Evolutionary conservation across 176 grass and related monocot species (phyloP).

Genomic region (Triticum aestivum): DNA sequence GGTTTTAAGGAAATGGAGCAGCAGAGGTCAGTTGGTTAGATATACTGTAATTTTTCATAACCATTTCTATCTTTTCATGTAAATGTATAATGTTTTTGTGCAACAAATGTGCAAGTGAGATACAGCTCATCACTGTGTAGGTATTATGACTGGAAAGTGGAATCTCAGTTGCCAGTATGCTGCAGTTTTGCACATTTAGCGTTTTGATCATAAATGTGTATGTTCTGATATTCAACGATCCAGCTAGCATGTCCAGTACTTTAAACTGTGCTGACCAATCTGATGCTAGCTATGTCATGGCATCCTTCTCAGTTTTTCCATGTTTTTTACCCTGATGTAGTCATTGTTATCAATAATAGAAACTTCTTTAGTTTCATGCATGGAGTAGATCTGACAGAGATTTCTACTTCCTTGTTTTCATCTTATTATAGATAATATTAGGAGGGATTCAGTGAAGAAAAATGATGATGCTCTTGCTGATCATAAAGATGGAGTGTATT

Average conservation of each 20-base stretch:
- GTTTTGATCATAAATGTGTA: neutral
- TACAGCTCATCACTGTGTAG: neutral
- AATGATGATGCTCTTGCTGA: conserved; percentile 41
- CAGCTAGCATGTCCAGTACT: neutral
- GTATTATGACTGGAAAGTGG: neutral
- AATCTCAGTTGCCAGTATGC: neutral
- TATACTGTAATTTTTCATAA: neutral
- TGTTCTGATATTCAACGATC: neutral
- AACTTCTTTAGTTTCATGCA: conserved; percentile 11
- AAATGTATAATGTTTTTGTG: neutral
- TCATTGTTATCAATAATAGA: neutral
- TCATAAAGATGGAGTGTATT: conserved; percentile 45
- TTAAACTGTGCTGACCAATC: neutral
- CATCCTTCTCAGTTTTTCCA: neutral
- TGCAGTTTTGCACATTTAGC: conserved; percentile 1
- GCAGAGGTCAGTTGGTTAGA: conserved; percentile 34
- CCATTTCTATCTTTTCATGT: neutral
- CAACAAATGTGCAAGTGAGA: neutral
- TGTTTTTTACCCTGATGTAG: neutral
- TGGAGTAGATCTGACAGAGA: conserved; percentile 12
- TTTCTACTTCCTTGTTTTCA: conserved; percentile 12
- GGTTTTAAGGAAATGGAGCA: conserved; percentile 78
- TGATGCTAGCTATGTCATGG: neutral
- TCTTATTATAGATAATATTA: conserved; percentile 43
- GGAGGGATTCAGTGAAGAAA: conserved; percentile 44